Base-by-base conservation (phyloP, 2,329 filamentous ascomycete genomes). In the Pseudocercospora crystallina region DNA sequence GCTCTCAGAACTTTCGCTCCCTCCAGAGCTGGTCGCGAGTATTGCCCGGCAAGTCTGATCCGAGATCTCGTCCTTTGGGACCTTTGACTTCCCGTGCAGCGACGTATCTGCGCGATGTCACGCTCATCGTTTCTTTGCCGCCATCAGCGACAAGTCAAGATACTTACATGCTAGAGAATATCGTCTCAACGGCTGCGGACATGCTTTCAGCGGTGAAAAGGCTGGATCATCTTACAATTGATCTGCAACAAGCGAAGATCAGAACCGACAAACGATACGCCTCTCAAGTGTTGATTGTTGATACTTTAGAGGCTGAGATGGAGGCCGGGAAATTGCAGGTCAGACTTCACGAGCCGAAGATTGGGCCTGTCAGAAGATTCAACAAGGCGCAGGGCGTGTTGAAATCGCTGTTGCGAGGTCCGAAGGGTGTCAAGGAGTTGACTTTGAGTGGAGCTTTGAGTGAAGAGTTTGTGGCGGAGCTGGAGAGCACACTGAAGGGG, bases 351-450 rank as follows among this genome's bases (percentile, higher is more conserved):
- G 33, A 40, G 4, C 30, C 47, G 5, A 40, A 29, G 5, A 15
- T 45, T 2, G 26, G 29, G 12, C 7, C 36, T 15, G 43, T 38
- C 11, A 14, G 37, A 7, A 38, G 34, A 3, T 51, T 37, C 20
- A 48, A 40, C n/a, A 41, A 45, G 14, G 29, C 44, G 5, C 50
- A 44, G 32, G 13, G 30, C 31, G 50, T 29, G 14, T n/a, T 53
- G 15, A 43, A 12, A 13, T 44, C 44, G 14, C n/a, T 48, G 7
- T 13, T 47, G 20, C 26, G 20, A 11, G 49, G 43, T 5, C 37
- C 49, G 7, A 47, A 15, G 14, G n/a, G 31, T 8, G 49, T 47
- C 9, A 53, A 53, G 20, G 32, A 48, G 15, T 17, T 53, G 5
- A 26, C 31, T 13, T n/a, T 48, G 8, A 53, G 37, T 10, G 50